Conservation (phyloP, 345 rosid genomes). For the Corchorus olitorius region DNA sequence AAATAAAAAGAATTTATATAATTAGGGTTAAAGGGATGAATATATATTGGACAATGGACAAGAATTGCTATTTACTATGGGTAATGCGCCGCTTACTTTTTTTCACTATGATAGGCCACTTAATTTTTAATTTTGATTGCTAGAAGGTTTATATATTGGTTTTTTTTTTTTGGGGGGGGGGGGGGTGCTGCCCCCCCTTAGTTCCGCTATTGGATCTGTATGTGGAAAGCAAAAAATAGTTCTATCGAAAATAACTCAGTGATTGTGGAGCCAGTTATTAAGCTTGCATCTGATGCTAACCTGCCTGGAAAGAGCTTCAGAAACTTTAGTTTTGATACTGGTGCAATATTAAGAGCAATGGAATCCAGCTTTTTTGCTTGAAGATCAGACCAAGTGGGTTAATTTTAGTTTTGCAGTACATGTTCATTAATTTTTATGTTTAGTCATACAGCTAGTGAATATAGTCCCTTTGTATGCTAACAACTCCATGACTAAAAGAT, state of each 20-base stretch:
- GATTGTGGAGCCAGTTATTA: slow-evolving; percentile 43
- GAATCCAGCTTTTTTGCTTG: slow-evolving; percentile 51
- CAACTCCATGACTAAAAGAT: not conserved
- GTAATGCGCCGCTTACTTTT: too few relatives aligned
- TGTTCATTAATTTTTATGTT: not conserved
- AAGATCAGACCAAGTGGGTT: slow-evolving; percentile 15
- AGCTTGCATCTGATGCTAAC: slow-evolving; percentile 39
- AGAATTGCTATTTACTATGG: too few relatives aligned
- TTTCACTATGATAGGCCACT: too few relatives aligned
- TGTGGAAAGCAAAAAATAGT: slow-evolving; percentile 82
- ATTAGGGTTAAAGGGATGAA: too few relatives aligned
- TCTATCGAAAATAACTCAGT: slow-evolving; percentile 51
- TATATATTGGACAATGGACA: too few relatives aligned
- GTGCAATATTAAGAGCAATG: slow-evolving; percentile 67
- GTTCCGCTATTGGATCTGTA: too few relatives aligned
- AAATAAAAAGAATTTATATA: too few relatives aligned
- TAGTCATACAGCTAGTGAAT: slow-evolving; percentile 4
- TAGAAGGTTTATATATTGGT: too few relatives aligned
- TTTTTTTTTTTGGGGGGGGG: too few relatives aligned
- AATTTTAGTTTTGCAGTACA: slow-evolving; percentile 12
- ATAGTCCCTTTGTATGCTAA: not conserved
- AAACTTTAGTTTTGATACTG: slow-evolving; percentile 48
- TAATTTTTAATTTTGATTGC: too few relatives aligned
- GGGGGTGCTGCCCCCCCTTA: too few relatives aligned
- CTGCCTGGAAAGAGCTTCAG: slow-evolving; percentile 63